Base-by-base conservation (phyloP, 1,139 yeast species). In the Ashbya aceris region DNA sequence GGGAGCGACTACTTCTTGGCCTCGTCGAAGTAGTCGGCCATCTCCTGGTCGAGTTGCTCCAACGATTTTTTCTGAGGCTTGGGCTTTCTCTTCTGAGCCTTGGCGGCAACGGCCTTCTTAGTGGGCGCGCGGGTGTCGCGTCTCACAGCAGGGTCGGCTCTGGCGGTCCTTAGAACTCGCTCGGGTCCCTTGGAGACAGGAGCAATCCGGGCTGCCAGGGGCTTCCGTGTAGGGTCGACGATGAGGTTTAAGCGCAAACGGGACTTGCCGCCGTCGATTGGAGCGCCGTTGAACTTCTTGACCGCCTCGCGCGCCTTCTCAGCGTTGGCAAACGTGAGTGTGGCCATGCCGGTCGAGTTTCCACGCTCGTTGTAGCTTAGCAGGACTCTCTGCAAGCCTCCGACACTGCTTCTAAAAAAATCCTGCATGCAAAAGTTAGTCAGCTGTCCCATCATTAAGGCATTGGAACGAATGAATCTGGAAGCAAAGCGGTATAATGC, bases 31-130 rank as follows among this genome's bases (percentile, higher is more conserved):
- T 83, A 83, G 60, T 82, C 96, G 50, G 86, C 81, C 96, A 87
- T 87, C 69, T 83, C 94, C 62, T 83, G 87, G 65, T 91, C 98
- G 58, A 89, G 76, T 65, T 85, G 84, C 63, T 85, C 97, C 48
- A 89, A 76, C 39, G 91, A 77, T 70, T 84, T 85, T 74, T 81
- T 80, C 51, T 76, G 74, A 45, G 69, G 65, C 55, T 58, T 65
- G n/a, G 43, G 42, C 46, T 58, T 66, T 47, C 55, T 59, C 49
- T 58, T 60, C 51, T 52, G 56, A 55, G 65, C 64, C 50, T 61
- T 60, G 43, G 60, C 61, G 14, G 60, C 59, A 37, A 66, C 62
- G 33, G 66, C 65, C 45, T 57, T 60, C 47, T 56, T 58, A 47
- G 54, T 57, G 47, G 66, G 61, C 40, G 56, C 59, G 52, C 45